Percentiles rank a stretch among this genome's conserved stretches.
Conservation (phyloP, 306 rosid genomes). For the Glycine soja region DNA sequence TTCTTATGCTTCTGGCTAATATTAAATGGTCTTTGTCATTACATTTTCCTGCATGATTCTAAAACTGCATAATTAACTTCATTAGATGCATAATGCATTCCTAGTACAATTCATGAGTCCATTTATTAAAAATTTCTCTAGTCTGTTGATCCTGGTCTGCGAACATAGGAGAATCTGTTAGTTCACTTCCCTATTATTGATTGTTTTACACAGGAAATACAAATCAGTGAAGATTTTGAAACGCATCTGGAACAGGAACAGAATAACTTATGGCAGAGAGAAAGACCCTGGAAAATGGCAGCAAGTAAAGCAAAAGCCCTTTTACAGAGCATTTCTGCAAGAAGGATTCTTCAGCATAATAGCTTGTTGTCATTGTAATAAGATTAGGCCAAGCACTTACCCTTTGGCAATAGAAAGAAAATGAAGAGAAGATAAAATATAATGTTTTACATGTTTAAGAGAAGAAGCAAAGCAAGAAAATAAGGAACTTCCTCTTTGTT, state of each 20-base stretch:
- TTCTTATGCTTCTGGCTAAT: not conserved
- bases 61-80: not conserved
- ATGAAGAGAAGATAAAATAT: not conserved
- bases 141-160: not conserved
- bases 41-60: conserved; percentile 11
- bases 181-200: not conserved
- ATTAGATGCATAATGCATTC: too few species aligned
- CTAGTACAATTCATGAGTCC: not conserved
- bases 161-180: not conserved
- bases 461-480: not conserved
- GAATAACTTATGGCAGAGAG: conserved; percentile 38
- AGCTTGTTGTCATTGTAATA: conserved; percentile 25
- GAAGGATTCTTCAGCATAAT: conserved; percentile 14
- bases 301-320: conserved; percentile 13
- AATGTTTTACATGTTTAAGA: not conserved
- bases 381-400: conserved; percentile 16
- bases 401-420: not conserved
- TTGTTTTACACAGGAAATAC: not conserved
- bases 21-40: conserved; percentile 5
- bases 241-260: not conserved
- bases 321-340: conserved; percentile 29
- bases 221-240: not conserved
- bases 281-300: conserved; percentile 19
- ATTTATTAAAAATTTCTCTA: not conserved
- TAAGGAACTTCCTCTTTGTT: not conserved